Conservation (phyloP, 352 stramenopile genomes). For the Phytophthora vignae region DNA sequence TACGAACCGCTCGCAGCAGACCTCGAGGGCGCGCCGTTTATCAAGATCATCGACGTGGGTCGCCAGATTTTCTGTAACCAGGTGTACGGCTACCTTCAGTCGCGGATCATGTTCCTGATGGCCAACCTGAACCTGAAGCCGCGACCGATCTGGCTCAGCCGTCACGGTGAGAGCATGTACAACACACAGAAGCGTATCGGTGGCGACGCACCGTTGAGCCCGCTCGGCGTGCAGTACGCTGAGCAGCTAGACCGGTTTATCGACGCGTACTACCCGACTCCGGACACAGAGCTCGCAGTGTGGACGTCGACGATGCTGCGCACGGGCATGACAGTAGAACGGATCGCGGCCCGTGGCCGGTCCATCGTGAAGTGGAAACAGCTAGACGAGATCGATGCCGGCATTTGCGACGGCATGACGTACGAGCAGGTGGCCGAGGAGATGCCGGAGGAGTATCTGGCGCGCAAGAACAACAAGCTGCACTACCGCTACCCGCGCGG, state of each 20-base stretch:
- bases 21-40: constrained; percentile 70
- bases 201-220: constrained; percentile 94
- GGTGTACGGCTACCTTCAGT: constrained; percentile 88
- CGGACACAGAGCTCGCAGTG: constrained; percentile 85
- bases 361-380: constrained; percentile 90
- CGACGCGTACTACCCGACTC: constrained; percentile 87
- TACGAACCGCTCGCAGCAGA: constrained; percentile 74
- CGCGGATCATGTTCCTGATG: constrained; percentile 95
- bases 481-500: constrained; percentile 91
- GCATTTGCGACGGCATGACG: constrained; percentile 97
- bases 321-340: constrained; percentile 96
- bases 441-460: constrained; percentile 95
- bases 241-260: constrained; percentile 94
- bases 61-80: constrained; percentile 88
- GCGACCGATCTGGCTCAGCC: constrained; percentile 96
- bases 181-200: constrained; percentile 98
- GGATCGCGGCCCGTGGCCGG: constrained; percentile 66
- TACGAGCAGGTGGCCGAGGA: constrained; percentile 97
- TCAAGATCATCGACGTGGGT: constrained; percentile 85
- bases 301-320: constrained; percentile 97
- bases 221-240: constrained; percentile 94
- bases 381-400: constrained; percentile 97
- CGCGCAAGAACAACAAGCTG: constrained; percentile 92
- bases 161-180: constrained; percentile 98
- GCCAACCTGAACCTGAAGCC: constrained; percentile 96